Evolutionary conservation across 2,329 filamentous ascomycete species (phyloP), one percentile per base, ranked within the genome.

Genomic region (Beauveria bassiana): DNA sequence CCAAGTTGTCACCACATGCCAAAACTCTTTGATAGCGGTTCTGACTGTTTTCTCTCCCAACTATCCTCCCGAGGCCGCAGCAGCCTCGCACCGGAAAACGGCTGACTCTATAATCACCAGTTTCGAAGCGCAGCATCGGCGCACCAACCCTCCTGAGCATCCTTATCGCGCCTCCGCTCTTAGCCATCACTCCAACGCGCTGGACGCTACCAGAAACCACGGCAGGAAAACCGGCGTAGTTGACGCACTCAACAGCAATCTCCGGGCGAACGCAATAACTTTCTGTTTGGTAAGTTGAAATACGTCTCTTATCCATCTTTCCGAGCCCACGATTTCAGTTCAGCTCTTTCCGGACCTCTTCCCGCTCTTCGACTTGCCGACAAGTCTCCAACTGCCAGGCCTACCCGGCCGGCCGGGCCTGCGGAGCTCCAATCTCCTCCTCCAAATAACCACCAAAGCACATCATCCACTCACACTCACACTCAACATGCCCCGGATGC

Each of bases 401-500:
- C 31, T 60, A 47, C 40, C 58, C 58, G 58, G 49, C 50, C 58
- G 58, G 58, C 50, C 58, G 58, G 58, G 26, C 50, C n/a, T 60
- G 40, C 58, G 58, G 58, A 60, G 42, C 50, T 53, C 50, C 47
- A 42, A 20, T 34, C 28, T 12, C 49, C 49, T 46, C 40, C 49
- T 47, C 49, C 47, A 28, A 43, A 46, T 45, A 20, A 59, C 52
- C 57, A 59, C 47, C 47, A 18, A 59, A 31, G 38, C 47, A 3
- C 56, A 24, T 43, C 57, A 52, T 46, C 57, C 47, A 60, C 49
- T 45, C 58, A 60, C 58, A 22, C 46, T 31, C 57, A 38, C 56
- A 26, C 24, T 31, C 57, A 38, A 46, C 34, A 22, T 14, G 16
- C 24, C 38, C 56, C 56, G 12, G 56, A 52, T 59, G 26, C 42